Evolutionary conservation across 73 alveolate species (phyloP), one percentile per base, ranked within the genome.

Genomic region (Paramecium octaurelia): DNA sequence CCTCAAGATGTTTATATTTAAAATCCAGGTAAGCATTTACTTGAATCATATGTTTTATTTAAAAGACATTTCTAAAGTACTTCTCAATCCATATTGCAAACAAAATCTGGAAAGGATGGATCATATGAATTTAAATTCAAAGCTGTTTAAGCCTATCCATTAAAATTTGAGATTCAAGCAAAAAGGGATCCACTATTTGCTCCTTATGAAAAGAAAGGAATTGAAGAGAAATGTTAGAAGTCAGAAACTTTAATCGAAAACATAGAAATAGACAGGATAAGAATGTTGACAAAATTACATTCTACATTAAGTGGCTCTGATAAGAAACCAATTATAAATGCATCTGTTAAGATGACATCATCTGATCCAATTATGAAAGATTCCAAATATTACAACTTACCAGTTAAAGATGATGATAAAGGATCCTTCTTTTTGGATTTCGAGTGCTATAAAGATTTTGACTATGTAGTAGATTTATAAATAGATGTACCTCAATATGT

Each of bases 341-440:
- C 91, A 38, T 21, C 44, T 40, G 31, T 80, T 24, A 11, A 29
- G 14, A 80, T 80, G 50, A 46, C 48, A 2, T 24, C 70, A 20
- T 43, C 91, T 43, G 73, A 80, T 43, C 91, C 91, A 23, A 23
- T 48, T 43, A 48, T 80, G 43, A 80, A 80, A 24, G 91, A 80
- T 80, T 80, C 91, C 12, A 40, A 40, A 80, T 80, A 40, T 48
- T 80, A 80, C 18, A 46, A 80, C 46, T 10, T 43, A 44, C 27
- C 23, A 23, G 36, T 24, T 42, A 80, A 80, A n/a, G 91, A 80
- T 80, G 70, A 80, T 40, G 91, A 43, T 46, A 80, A 42, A 42
- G 91, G 91, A 11, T 43, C 35, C 2, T 80, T 80, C 57, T 24
- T 8, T 46, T 43, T 80, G 24, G 76, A 80, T n/a, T 46, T 80